Base-by-base conservation (phyloP, 192 early-diverging fungal species). In the Coemansia sp. region DNA sequence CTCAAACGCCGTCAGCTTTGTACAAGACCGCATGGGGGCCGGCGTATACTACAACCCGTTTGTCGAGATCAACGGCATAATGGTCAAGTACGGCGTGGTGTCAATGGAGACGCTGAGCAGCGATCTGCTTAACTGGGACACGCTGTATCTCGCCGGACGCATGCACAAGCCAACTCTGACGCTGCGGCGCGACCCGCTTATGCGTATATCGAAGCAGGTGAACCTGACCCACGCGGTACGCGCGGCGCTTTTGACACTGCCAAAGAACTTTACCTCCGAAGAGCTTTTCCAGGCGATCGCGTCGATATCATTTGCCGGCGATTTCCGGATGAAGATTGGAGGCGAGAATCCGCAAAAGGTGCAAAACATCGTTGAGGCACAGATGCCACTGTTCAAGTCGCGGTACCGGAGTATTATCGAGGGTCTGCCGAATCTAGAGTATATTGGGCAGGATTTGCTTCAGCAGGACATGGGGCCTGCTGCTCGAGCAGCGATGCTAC, bases 301-400 rank as follows among this genome's bases (percentile, higher is more conserved):
- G 1, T 85, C 85, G 36, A 67, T 99, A 18, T 97, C 95, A 9
- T 99, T 94, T 58, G 18, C 61, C 11, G 96, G 97, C 42, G 97
- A 99, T 65, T 93, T 97, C 73, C 87, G 97, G 35, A 96, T 93
- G 93, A 69, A 67, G 32, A 62, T 97, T 28, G 89, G 92, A 24
- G 97, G 92, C 36, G 97, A 99, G 81, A 95, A 98, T 72, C 97
- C 97, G 7, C 83, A 90, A 70, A 99, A 99, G 74, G 87, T 99
- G 23, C 72, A 87, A 63, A 97, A 99, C 69, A 96, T 98, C 70
- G 95, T 99, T 23, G 80, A 82, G 36, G 86, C 82, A 3, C 97
- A 81, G 54, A 27, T 81, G 72, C 73, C 73, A 16, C 48, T 81
- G 49, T 75, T 81, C 66, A 81, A 81, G 64, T 66, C 62, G 49